Base-by-base conservation (phyloP, 2,329 filamentous ascomycete genomes). In the Ceratocystis smalleyi region DNA sequence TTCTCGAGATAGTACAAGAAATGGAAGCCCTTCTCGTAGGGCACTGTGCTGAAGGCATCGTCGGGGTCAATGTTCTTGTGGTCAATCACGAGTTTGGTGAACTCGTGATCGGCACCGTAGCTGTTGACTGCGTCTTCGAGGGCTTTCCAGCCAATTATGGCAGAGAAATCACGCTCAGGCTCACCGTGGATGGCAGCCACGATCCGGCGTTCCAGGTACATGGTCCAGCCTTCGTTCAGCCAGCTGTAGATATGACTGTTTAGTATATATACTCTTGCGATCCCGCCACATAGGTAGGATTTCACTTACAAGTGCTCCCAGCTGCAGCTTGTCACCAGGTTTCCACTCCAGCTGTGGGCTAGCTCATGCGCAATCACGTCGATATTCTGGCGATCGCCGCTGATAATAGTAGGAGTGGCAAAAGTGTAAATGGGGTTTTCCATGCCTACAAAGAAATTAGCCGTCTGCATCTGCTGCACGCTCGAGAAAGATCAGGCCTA, bases 1-100 rank as follows among this genome's bases (percentile, higher is more conserved):
- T 86, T 87, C 71, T 99, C 94, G 15, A 99, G 84, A 70, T 91
- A 86, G 74, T 91, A 96, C 57, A 99, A 79, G 74, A 97, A 95
- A 71, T 89, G 88, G 75, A 96, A 97, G 2, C 92, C 92, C 76
- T 99, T 97, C 73, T 97, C 92, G 71, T 99, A 99, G 0, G 94
- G 91, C 43, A 97, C 80, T 30, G 84, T 88, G 69, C 88, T 95
- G 77, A 97, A 99, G 1, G 92, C 89, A 74, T 99, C 94, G 73
- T 97, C 94, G 0, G 94, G 94, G 70, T 97, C 92, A 69, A 94
- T 86, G 65, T 89, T 90, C 72, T 92, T 88, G 68, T 97, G 85
- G 72, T 89, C 85, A 67, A 91, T 82, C 69, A 96, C 84, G 63
- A 99, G 81, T 74, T 95, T 95, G 6, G 94, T 99, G 76, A 94